A percentile compares a stretch with the other conserved stretches of the same genome.
Conservation (phyloP, 2,329 filamentous ascomycete genomes). For the Colletotrichum abscissum region DNA sequence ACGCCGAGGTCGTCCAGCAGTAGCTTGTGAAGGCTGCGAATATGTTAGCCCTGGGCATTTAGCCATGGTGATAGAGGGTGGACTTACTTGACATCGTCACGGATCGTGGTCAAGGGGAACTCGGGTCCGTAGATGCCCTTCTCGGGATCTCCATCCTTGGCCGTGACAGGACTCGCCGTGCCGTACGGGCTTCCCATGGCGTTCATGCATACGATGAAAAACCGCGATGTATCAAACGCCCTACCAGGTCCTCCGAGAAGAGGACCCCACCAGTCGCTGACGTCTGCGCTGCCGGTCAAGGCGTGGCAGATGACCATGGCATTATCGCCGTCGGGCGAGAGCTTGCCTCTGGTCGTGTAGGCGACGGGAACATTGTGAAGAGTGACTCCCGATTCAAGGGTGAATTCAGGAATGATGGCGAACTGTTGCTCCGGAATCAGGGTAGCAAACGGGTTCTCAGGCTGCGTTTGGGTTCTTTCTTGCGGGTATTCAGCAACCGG, state of each 20-base stretch:
- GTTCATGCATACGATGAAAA: constrained; percentile 90
- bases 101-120: constrained; percentile 93
- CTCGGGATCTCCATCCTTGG: constrained; percentile 80
- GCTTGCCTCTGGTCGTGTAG: constrained; percentile 73
- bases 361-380: constrained; percentile 81
- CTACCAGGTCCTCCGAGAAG: constrained; percentile 81
- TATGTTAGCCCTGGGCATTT: constrained; percentile 28
- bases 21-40: constrained; percentile 77
- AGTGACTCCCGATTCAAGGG: constrained; percentile 89
- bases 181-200: constrained; percentile 88
- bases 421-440: constrained; percentile 91
- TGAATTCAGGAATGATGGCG: constrained; percentile 88
- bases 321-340: constrained; percentile 71
- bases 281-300: constrained; percentile 86
- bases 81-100: constrained; percentile 92
- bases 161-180: constrained; percentile 88
- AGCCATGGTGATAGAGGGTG: neutral
- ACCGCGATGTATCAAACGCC: constrained; percentile 83
- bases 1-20: constrained; percentile 85
- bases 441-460: constrained; percentile 89
- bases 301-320: constrained; percentile 85
- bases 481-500: constrained; percentile 71
- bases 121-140: constrained; percentile 91
- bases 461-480: constrained; percentile 76
- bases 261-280: constrained; percentile 90